Evolutionary conservation across 805 yeast genomes (phyloP).

Genomic region (Myxozyma kluyveri): DNA sequence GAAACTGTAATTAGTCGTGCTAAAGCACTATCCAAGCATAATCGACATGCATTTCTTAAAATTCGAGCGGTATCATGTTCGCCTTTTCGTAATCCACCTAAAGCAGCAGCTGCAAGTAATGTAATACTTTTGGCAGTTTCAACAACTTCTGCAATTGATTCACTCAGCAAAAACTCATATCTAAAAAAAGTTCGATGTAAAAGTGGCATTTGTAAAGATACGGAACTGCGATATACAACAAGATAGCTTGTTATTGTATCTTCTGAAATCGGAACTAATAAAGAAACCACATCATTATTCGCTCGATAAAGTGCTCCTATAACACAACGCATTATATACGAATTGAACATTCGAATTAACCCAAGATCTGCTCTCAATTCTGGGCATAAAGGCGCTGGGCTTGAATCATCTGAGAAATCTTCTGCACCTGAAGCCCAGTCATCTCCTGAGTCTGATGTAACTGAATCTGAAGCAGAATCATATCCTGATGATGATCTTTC

Average conservation of each 20-base stretch:
- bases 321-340: constrained; percentile 3
- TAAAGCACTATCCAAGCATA: background rate
- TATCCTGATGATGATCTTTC: constrained; percentile 2
- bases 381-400: no score
- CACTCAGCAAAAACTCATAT: background rate
- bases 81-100: constrained; percentile 4
- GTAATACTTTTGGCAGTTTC: constrained; percentile 5
- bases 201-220: constrained; percentile 1
- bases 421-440: constrained; percentile 15
- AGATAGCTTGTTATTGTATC: background rate
- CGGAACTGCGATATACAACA: constrained; percentile 5
- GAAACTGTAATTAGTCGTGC: no score
- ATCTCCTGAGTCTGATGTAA: constrained; percentile 2
- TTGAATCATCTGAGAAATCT: constrained; percentile 6
- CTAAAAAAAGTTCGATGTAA: constrained; percentile 7
- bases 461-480: constrained; percentile 11
- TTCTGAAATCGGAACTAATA: background rate
- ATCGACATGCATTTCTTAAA: constrained; percentile 6
- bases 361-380: no score
- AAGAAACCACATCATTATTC: constrained; percentile 1
- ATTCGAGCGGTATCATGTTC: constrained; percentile 3
- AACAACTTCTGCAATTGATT: background rate
- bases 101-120: constrained; percentile 8
- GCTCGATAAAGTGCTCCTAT: constrained; percentile 1
- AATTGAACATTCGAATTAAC: background rate